These are phyloP conservation scores for Colletotrichum sp. DNA, from an alignment of 2,329 filamentous ascomycete species.

Conservation along the genomic window DNA sequence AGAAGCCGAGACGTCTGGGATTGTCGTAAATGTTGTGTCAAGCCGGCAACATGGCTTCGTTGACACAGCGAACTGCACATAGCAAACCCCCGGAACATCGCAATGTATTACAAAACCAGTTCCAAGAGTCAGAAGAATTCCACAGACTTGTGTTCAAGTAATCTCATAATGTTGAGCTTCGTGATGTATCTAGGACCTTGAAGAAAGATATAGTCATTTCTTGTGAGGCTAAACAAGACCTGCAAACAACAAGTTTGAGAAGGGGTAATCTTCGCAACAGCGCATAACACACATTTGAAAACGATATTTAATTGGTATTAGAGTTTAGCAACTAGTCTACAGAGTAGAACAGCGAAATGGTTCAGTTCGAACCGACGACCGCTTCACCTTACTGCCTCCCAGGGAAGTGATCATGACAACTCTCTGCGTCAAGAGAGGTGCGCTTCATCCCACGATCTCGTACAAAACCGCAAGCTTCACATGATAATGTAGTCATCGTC, in stretches of 20 bases:
- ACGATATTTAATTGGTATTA: accelerated
- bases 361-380: accelerated
- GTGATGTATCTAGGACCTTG: too few relatives aligned
- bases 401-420: background rate
- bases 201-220: background rate
- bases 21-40: background rate
- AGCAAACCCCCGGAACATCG: background rate
- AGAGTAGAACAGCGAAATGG: background rate
- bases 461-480: background rate
- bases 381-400: background rate
- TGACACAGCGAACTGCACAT: background rate
- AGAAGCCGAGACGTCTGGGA: background rate
- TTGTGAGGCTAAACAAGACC: accelerated
- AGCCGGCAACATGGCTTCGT: background rate
- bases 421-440: background rate
- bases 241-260: background rate
- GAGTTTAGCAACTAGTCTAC: background rate
- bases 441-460: background rate
- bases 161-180: accelerated
- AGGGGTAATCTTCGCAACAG: background rate
- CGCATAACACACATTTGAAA: background rate
- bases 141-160: accelerated
- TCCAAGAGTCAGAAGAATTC: accelerated
- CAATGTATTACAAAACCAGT: background rate
- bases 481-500: background rate